Base-by-base conservation (phyloP, 306 rosid genomes). In the Abrus pulchellus region DNA sequence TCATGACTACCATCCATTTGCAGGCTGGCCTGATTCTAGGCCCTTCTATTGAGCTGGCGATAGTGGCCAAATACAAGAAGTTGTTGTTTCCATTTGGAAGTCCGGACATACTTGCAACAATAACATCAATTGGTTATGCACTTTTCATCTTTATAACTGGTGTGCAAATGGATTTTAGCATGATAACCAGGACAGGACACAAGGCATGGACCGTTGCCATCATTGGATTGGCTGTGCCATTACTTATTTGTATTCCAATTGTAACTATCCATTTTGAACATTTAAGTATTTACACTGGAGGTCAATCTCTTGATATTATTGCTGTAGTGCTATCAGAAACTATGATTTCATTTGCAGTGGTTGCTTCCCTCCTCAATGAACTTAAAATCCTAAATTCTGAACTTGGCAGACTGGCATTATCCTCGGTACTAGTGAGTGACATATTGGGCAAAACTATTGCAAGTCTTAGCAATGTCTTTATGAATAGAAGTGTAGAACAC, bases 21-120 rank as follows among this genome's bases (percentile, higher is more conserved):
- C 82, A 90, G 94, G 66, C 75, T 12, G 93, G 94, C 36, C 3
- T 93, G 43, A 53, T 86, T 72, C 82, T 91, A 7, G 90, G 93
- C 3, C 81, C 84, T 34, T 57, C 86, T 6, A 13, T 90, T 81
- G 11, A 20, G 4, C 20, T 59, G 9, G 27, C 27, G 34, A 32
- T 9, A 43, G 0, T 69, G 20, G 47, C 34, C 48, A 56, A 33
- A 36, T 40, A 8, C 64, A 53, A 68, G 33, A 5, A 44, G 84
- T 72, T 52, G 6, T 74, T 56, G 27, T 90, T 5, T 88, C 82
- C 8, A 59, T 30, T 1, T 20, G 74, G 83, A 11, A 87, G 90
- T 74, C 88, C 84, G 76, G 85, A 79, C 65, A 14, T 57, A 34
- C 43, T 91, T 1, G 87, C 69, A 5, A 11, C 83, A 64, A 0